Conservation (phyloP, 306 rosid species). For the Fagus crenata region DNA sequence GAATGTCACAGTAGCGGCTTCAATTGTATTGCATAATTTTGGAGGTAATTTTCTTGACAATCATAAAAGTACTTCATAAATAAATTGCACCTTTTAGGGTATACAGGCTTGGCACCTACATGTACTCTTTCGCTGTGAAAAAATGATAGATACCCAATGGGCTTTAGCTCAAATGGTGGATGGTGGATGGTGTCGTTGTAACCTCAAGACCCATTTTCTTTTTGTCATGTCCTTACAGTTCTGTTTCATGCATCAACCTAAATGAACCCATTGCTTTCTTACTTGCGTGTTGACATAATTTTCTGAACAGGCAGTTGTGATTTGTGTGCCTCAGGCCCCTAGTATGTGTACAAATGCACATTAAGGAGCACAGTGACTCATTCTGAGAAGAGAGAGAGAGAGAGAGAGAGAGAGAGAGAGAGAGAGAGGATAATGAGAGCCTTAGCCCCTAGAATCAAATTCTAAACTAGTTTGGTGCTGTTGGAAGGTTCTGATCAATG, state of each 20-base stretch:
- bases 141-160: not conserved
- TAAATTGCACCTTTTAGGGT: not conserved
- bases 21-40: conserved; percentile 89
- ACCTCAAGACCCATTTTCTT: not conserved
- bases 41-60: conserved; percentile 55
- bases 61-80: not conserved
- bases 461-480: too few species aligned
- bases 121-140: not conserved
- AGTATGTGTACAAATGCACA: not conserved
- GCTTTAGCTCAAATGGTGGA: not conserved
- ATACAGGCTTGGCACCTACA: not conserved
- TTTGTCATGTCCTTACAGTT: not conserved
- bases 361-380: not conserved
- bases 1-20: conserved; percentile 93
- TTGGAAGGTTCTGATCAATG: too few species aligned
- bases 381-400: too few species aligned
- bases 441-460: not conserved
- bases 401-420: too few species aligned
- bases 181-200: not conserved
- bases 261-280: not conserved
- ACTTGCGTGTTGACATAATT: not conserved
- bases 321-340: not conserved
- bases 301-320: not conserved
- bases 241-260: too few species aligned
- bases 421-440: not conserved